These are phyloP conservation scores for Puccinia novopanici DNA, from an alignment of 1,284 basidiomycete genomes.

Conservation along the genomic window DNA sequence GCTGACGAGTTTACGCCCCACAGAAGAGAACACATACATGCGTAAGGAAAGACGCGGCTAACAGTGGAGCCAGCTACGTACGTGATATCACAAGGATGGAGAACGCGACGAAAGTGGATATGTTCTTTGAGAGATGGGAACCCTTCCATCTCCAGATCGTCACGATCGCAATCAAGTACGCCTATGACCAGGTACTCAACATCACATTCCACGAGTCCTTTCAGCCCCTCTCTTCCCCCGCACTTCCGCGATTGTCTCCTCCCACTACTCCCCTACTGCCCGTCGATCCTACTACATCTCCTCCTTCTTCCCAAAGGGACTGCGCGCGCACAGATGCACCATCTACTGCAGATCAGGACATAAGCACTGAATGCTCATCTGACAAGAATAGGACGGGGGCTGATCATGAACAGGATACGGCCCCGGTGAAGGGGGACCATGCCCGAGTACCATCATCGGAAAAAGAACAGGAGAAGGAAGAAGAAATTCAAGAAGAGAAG, in stretches of 20 bases:
- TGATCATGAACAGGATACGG: neutral
- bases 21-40: neutral
- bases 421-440: neutral
- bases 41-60: neutral
- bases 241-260: neutral
- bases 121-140: slow-evolving; percentile 23
- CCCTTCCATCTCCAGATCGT: slow-evolving; percentile 26
- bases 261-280: neutral
- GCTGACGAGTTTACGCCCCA: too few species aligned
- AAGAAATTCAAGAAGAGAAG: neutral
- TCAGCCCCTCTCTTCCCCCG: slow-evolving; percentile 6
- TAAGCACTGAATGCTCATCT: neutral
- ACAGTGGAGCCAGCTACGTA: neutral
- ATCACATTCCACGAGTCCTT: neutral
- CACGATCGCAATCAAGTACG: slow-evolving; percentile 12
- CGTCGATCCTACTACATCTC: neutral
- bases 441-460: slow-evolving; percentile 1
- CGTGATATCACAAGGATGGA: neutral
- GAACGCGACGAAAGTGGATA: slow-evolving; percentile 10
- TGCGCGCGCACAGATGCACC: too few species aligned
- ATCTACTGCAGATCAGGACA: too few species aligned
- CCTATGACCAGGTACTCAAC: neutral
- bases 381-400: neutral
- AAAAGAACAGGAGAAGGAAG: neutral
- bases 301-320: neutral